A percentile compares a stretch with the other conserved stretches of the same genome.
phyloP scores from a whole-genome alignment of 1,139 yeast species.

The Suhomyces bokatorum region DNA sequence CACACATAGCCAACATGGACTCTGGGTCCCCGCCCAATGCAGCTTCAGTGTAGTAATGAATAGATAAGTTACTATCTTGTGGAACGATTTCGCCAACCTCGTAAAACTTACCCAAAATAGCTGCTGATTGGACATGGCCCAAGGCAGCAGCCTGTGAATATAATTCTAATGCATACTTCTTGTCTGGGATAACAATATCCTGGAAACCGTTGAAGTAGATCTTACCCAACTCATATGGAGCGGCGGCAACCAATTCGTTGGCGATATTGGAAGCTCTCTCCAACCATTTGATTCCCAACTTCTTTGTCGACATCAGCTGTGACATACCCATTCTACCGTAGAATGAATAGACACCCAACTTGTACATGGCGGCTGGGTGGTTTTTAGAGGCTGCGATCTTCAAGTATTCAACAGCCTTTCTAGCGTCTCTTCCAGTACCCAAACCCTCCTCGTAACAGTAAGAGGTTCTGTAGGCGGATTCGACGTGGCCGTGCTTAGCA shows the following conservation, averaged over 20 bases:
- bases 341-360: constrained; percentile 83
- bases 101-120: constrained; percentile 77
- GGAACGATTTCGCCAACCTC: constrained; percentile 82
- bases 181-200: constrained; percentile 84
- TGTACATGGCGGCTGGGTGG: constrained; percentile 95
- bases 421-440: constrained; percentile 87
- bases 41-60: constrained; percentile 90
- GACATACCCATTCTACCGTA: constrained; percentile 82
- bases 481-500: constrained; percentile 90
- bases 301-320: constrained; percentile 66
- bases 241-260: constrained; percentile 81
- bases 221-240: constrained; percentile 89
- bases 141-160: constrained; percentile 88
- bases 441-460: constrained; percentile 91
- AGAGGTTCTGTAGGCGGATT: constrained; percentile 88
- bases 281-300: constrained; percentile 90
- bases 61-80: constrained; percentile 79
- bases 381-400: constrained; percentile 87
- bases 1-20: constrained; percentile 92
- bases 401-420: constrained; percentile 80
- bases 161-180: constrained; percentile 80
- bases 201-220: constrained; percentile 81
- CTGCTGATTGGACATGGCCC: constrained; percentile 80
- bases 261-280: constrained; percentile 85
- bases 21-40: constrained; percentile 86